Evolutionary conservation across 2,329 filamentous ascomycete genomes (phyloP).

Genomic region (Hypoxylon sp.): DNA sequence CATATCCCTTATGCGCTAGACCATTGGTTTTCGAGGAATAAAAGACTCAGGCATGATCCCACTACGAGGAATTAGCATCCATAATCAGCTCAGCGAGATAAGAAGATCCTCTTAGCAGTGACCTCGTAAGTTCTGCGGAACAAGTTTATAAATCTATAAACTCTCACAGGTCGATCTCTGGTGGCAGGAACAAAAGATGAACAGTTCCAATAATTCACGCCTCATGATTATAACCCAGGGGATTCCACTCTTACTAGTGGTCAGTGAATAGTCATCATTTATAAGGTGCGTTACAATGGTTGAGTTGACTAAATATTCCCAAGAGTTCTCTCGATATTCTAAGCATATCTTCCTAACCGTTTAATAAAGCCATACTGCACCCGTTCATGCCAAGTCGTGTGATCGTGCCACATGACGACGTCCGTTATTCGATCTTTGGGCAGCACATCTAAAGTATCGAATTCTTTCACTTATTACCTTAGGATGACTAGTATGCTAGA

Average conservation of each 20-base stretch:
- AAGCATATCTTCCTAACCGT: constrained; percentile 29
- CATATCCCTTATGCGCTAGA: constrained; percentile 3
- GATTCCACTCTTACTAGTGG: too few species aligned
- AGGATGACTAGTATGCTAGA: constrained; percentile 36
- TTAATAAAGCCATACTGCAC: constrained; percentile 41
- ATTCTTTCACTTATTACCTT: constrained; percentile 45
- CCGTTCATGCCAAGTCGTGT: constrained; percentile 34
- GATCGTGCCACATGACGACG: constrained; percentile 43
- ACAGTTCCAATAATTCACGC: too few species aligned
- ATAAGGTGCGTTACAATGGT: background rate
- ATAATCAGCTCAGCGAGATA: background rate
- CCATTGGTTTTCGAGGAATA: constrained; percentile 15
- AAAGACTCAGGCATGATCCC: constrained; percentile 43
- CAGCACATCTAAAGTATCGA: constrained; percentile 30
- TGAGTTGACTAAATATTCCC: constrained; percentile 41
- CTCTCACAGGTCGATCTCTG: background rate
- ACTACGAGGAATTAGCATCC: constrained; percentile 15
- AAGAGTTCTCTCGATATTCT: constrained; percentile 41
- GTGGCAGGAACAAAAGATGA: background rate
- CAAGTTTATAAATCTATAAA: background rate
- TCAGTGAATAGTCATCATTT: background rate
- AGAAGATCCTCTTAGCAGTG: too few species aligned
- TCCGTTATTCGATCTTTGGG: constrained; percentile 39
- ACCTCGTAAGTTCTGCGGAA: background rate
- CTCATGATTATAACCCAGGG: too few species aligned